Conservation (phyloP, 331 rosid genomes). For the Acacia concinna region DNA sequence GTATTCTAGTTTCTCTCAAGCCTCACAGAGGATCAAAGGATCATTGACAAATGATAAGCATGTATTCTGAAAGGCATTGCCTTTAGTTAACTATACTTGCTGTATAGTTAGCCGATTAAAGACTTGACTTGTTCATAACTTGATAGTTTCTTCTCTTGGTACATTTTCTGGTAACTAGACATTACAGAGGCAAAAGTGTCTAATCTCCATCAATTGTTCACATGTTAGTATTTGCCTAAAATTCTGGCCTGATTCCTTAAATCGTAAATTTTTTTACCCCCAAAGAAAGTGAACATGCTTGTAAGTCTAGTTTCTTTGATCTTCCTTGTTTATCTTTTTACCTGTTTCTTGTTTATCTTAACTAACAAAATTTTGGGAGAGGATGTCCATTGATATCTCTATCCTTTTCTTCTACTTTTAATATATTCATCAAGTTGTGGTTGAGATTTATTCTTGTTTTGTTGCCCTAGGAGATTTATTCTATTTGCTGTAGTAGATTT, state of each 20-base stretch:
- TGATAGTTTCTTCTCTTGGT: not conserved
- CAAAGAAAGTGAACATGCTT: not conserved
- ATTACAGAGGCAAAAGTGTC: not conserved
- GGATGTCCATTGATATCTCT: too few relatives aligned
- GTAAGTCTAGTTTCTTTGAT: not conserved
- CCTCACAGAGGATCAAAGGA: slow-evolving; percentile 5
- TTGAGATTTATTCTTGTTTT: too few relatives aligned
- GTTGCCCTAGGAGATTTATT: too few relatives aligned
- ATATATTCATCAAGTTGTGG: too few relatives aligned
- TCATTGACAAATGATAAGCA: slow-evolving; percentile 27
- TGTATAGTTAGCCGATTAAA: slow-evolving; percentile 18
- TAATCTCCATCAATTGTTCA: not conserved
- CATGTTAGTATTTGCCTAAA: not conserved
- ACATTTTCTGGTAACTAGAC: not conserved
- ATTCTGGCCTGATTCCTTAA: not conserved
- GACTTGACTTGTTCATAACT: not conserved
- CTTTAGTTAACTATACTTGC: not conserved
- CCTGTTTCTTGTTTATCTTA: not conserved
- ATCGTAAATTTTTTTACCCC: not conserved
- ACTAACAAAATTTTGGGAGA: too few relatives aligned
- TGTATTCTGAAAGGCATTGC: slow-evolving; percentile 4
- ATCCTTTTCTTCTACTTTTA: too few relatives aligned
- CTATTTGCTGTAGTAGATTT: too few relatives aligned
- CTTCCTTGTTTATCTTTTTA: not conserved
- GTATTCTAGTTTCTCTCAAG: not conserved